Evolutionary conservation across 805 yeast species (phyloP).

Genomic region (Yarrowia sp.): DNA sequence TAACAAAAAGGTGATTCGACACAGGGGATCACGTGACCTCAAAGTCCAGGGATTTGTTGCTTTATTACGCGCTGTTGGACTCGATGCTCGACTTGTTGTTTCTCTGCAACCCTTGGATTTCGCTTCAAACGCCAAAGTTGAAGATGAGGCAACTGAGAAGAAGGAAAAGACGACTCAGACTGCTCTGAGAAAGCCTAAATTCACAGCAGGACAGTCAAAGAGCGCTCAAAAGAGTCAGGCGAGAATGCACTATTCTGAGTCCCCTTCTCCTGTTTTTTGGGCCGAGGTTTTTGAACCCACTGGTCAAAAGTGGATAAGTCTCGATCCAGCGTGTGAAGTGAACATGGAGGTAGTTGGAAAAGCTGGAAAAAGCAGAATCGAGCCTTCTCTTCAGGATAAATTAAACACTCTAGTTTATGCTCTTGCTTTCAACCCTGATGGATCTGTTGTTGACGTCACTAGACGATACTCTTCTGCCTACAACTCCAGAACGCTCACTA

Average conservation of each 20-base stretch:
- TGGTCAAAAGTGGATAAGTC: constrained; percentile 71
- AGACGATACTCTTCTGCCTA: constrained; percentile 69
- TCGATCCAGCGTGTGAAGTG: constrained; percentile 72
- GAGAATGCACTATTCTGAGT: constrained; percentile 12
- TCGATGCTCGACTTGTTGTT: constrained; percentile 71
- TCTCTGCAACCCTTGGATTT: constrained; percentile 92
- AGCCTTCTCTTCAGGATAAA: constrained; percentile 65
- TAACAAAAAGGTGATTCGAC: constrained; percentile 43
- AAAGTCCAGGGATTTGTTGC: constrained; percentile 88
- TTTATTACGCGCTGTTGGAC: constrained; percentile 63
- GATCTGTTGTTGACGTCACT: constrained; percentile 77
- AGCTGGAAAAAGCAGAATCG: constrained; percentile 52
- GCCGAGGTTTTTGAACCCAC: constrained; percentile 87
- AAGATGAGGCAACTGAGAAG: neutral
- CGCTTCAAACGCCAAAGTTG: constrained; percentile 39
- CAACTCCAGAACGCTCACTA: constrained; percentile 73
- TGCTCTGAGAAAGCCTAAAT: constrained; percentile 6
- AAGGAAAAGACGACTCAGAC: neutral
- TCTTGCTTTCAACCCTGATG: constrained; percentile 66
- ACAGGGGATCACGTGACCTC: constrained; percentile 70
- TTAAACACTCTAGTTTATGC: constrained; percentile 68
- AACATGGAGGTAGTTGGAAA: constrained; percentile 58
- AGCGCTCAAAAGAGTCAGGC: constrained; percentile 8
- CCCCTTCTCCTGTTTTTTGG: constrained; percentile 78
- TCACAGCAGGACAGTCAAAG: constrained; percentile 10